Evolutionary conservation across 1,139 yeast species (phyloP), one percentile per base, ranked within the genome.

Genomic region (Geotrichum candidum): DNA sequence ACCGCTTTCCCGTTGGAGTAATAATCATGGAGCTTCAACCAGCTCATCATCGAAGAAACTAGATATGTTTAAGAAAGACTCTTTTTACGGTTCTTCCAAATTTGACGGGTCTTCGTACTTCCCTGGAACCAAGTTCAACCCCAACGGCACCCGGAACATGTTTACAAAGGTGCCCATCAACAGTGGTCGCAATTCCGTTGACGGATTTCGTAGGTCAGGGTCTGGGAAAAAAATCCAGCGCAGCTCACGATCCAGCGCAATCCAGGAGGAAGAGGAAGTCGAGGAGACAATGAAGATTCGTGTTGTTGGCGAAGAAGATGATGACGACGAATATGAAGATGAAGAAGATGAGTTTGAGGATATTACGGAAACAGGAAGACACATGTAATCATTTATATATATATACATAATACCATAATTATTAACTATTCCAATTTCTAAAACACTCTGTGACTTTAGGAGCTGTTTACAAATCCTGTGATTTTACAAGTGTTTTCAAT

Each of bases 51-150:
- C 41, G 3, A 35, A 35, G n/a, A 35, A 35, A 35, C 41, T 35
- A 15, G 13, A 35, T 35, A 13, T 4, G 13, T 10, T 10, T 35
- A 4, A 11, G 48, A 38, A 53, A 29, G 15, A 53, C 46, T 22
- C 27, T n/a, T 18, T 11, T 6, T 33, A 41, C 22, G 60, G 58
- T 46, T 63, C 52, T 53, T 53, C 38, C 23, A 57, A 65, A 50
- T 69, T 66, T 60, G 68, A 68, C 57, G 72, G 69, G 57, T 54
- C 67, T 3, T 69, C 72, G 41, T 35, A 35, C 6, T 68, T 68
- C 22, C 66, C 67, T 35, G 57, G 53, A 6, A 27, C 63, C 6
- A 51, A 59, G 29, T 41, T 46, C 10, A 27, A 33, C 35, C 35
- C 55, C 3, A 35, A 27, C 25, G 46, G 52, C 15, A 41, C 51